A percentile compares a stretch with the other conserved stretches of the same genome.
Conservation (phyloP, 257 asterid species). For the Solanum chaucha region DNA sequence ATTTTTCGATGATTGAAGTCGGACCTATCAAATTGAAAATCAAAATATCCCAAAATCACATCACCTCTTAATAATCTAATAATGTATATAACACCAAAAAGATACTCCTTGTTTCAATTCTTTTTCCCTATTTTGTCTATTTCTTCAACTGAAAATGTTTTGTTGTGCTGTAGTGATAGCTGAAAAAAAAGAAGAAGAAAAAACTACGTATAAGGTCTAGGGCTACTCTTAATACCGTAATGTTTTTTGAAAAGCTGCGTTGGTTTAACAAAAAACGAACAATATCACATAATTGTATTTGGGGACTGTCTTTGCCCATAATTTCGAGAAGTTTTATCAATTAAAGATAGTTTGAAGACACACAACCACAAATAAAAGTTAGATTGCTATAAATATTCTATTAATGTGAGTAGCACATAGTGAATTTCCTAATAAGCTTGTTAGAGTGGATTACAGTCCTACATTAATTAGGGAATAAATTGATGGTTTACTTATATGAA, state of each 20-base stretch:
- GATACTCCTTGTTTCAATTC: neutral
- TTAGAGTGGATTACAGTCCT: no score
- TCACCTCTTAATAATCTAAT: neutral
- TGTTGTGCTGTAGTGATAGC: neutral
- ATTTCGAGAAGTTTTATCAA: neutral
- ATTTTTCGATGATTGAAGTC: neutral
- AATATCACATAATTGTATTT: neutral
- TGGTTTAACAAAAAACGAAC: neutral
- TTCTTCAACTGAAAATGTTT: neutral
- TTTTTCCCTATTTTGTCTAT: neutral
- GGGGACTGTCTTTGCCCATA: neutral
- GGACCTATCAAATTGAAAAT: neutral
- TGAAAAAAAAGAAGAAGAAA: neutral
- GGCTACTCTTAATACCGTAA: neutral
- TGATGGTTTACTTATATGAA: no score
- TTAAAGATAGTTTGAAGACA: neutral
- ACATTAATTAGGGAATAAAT: no score
- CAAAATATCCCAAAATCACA: neutral
- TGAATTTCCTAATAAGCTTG: neutral
- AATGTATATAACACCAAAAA: neutral
- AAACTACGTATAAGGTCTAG: neutral
- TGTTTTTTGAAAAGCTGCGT: neutral
- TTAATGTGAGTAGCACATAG: neutral
- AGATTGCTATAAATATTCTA: neutral
- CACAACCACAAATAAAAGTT: neutral